These are phyloP conservation scores for Glutinoglossum americanum DNA, from an alignment of 495 filamentous ascomycete genomes.

Conservation along the genomic window DNA sequence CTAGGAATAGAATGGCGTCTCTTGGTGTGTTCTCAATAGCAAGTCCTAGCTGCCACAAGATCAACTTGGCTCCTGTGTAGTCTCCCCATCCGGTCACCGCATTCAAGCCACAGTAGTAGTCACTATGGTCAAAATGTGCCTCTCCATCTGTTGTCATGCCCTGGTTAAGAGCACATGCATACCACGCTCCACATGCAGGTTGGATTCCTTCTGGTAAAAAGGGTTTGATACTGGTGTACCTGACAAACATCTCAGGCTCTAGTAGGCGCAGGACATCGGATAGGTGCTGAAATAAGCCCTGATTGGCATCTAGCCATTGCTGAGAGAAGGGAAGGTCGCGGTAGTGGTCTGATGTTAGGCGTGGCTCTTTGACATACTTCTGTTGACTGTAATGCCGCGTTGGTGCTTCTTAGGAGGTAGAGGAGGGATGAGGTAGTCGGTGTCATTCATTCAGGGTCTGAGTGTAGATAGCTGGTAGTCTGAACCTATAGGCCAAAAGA, in stretches of 20 bases:
- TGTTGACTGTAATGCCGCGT: too few species aligned
- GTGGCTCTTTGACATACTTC: neutral
- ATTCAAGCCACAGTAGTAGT: neutral
- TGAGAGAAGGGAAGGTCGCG: neutral
- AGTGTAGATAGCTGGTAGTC: too few species aligned
- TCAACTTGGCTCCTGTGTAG: neutral
- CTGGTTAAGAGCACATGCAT: neutral
- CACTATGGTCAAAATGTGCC: neutral
- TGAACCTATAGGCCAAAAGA: neutral
- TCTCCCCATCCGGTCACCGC: neutral
- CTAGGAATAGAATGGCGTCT: neutral
- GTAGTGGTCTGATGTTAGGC: neutral
- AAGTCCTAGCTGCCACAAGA: neutral
- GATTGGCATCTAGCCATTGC: neutral
- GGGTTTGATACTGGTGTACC: neutral
- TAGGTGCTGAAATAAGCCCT: neutral
- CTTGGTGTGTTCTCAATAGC: neutral
- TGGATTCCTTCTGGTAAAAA: neutral
- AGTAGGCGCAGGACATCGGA: neutral
- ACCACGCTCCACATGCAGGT: neutral
- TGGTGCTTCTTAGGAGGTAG: neutral
- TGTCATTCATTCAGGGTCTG: too few species aligned
- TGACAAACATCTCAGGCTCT: neutral
- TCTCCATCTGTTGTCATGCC: neutral
- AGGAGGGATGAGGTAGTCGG: neutral